Evolutionary conservation across 306 rosid species (phyloP).

Genomic region (Malus orientalis): DNA sequence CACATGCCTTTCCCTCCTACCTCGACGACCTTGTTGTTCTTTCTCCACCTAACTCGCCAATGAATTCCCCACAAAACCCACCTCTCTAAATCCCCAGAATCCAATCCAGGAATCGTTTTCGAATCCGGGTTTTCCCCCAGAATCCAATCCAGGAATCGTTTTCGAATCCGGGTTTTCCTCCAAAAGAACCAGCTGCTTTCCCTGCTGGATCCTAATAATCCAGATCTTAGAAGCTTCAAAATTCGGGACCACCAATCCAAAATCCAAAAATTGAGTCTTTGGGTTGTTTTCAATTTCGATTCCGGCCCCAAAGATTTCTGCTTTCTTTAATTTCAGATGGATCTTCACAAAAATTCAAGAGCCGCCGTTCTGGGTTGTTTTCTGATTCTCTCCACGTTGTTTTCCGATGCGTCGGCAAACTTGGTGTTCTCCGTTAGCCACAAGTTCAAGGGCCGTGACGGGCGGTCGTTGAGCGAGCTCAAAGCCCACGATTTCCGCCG

Average conservation of each 20-base stretch:
- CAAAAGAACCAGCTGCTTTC: not conserved
- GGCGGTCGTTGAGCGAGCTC: conserved; percentile 30
- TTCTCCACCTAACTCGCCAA: conserved; percentile 19
- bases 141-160: not conserved
- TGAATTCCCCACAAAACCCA: not conserved
- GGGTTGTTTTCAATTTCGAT: not conserved
- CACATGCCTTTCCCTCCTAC: conserved; percentile 17
- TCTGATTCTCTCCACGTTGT: conserved; percentile 9
- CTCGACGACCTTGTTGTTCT: conserved; percentile 3
- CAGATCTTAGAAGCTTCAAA: not conserved
- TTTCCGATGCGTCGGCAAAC: conserved; percentile 28
- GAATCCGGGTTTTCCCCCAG: not conserved
- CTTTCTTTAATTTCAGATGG: conserved; percentile 26
- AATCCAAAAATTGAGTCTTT: not conserved
- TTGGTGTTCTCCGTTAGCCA: conserved; percentile 51
- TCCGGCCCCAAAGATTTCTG: not conserved
- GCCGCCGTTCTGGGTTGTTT: conserved; percentile 3
- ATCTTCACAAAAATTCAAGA: conserved; percentile 20
- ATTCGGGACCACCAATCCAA: not conserved
- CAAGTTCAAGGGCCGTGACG: conserved; percentile 49
- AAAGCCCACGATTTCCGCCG: conserved; percentile 64
- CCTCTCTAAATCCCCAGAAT: not conserved
- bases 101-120: not conserved
- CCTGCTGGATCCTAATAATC: not conserved
- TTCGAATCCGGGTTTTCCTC: not conserved